Evolutionary conservation across 1,284 basidiomycete genomes (phyloP).

Genomic region (Apiotrichum laibachii): DNA sequence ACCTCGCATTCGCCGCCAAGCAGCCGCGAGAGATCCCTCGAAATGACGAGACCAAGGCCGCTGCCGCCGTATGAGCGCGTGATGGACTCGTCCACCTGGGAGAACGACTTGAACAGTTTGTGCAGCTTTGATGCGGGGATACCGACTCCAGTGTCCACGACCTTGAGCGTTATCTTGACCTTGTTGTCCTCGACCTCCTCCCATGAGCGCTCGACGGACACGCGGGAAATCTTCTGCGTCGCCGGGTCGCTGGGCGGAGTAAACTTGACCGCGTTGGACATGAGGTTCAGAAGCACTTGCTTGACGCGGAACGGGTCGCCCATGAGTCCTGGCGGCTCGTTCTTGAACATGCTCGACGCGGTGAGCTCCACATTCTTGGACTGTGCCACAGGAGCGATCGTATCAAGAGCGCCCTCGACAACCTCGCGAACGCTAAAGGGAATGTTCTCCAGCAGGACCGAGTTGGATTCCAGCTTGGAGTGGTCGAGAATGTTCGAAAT

Average conservation of each 20-base stretch:
- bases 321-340: slow-evolving; percentile 38
- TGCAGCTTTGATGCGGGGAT: slow-evolving; percentile 40
- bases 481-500: slow-evolving; percentile 55
- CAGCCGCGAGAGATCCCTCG: slow-evolving; percentile 38
- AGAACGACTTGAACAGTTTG: slow-evolving; percentile 47
- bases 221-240: slow-evolving; percentile 22
- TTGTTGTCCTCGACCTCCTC: slow-evolving; percentile 21
- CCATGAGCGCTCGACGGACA: slow-evolving; percentile 35
- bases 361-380: slow-evolving; percentile 45
- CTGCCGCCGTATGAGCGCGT: slow-evolving; percentile 45
- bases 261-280: slow-evolving; percentile 48
- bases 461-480: slow-evolving; percentile 51
- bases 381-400: slow-evolving; percentile 40
- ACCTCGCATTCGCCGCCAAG: slow-evolving; percentile 47
- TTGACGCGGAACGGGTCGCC: slow-evolving; percentile 48
- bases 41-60: slow-evolving; percentile 48
- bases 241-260: slow-evolving; percentile 20
- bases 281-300: slow-evolving; percentile 41
- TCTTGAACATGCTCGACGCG: slow-evolving; percentile 31
- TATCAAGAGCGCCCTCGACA: slow-evolving; percentile 43
- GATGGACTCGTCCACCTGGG: slow-evolving; percentile 47
- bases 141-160: slow-evolving; percentile 43
- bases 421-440: slow-evolving; percentile 50
- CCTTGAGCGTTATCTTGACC: slow-evolving; percentile 28
- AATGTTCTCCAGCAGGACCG: slow-evolving; percentile 50